phyloP scores from a whole-genome alignment of 768 basidiomycete genomes.

The Phlebiopsis flavidoalba region DNA sequence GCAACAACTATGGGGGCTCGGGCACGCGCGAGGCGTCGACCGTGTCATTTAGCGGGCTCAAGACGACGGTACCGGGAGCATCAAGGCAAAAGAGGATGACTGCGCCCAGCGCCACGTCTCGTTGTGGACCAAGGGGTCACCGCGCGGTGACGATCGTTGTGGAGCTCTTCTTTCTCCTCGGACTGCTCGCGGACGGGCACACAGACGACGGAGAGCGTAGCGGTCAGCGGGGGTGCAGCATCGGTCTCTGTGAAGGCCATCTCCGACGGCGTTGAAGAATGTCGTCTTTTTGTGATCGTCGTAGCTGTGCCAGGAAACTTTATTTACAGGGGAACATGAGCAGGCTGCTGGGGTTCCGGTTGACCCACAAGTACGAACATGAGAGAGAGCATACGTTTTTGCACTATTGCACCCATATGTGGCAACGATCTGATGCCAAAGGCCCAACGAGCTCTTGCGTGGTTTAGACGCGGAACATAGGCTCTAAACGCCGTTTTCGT shows the following conservation, averaged over 20 bases:
- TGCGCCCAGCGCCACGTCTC: slow-evolving; percentile 29
- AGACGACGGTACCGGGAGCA: slow-evolving; percentile 14
- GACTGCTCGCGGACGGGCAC: slow-evolving; percentile 23
- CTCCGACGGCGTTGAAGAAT: slow-evolving; percentile 35
- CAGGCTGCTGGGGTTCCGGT: neutral
- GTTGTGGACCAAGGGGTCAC: slow-evolving; percentile 28
- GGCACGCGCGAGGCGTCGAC: slow-evolving; percentile 27
- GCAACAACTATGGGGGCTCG: slow-evolving; percentile 29
- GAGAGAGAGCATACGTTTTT: neutral
- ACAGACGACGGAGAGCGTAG: slow-evolving; percentile 22
- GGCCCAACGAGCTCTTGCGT: too few species aligned
- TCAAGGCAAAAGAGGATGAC: slow-evolving; percentile 28
- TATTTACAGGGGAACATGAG: neutral
- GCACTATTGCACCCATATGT: too few species aligned
- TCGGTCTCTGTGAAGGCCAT: slow-evolving; percentile 28
- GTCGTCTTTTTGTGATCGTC: slow-evolving; percentile 26
- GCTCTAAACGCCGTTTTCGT: too few species aligned
- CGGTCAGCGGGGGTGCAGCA: slow-evolving; percentile 18
- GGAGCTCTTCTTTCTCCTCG: slow-evolving; percentile 25
- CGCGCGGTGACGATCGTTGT: slow-evolving; percentile 31
- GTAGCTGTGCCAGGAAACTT: neutral
- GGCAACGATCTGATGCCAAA: too few species aligned
- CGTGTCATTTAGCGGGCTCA: slow-evolving; percentile 26
- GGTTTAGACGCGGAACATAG: too few species aligned
- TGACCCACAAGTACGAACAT: too few species aligned